Conservation (phyloP, 108 stramenopile genomes). For the Cyclotella distinguenda region DNA sequence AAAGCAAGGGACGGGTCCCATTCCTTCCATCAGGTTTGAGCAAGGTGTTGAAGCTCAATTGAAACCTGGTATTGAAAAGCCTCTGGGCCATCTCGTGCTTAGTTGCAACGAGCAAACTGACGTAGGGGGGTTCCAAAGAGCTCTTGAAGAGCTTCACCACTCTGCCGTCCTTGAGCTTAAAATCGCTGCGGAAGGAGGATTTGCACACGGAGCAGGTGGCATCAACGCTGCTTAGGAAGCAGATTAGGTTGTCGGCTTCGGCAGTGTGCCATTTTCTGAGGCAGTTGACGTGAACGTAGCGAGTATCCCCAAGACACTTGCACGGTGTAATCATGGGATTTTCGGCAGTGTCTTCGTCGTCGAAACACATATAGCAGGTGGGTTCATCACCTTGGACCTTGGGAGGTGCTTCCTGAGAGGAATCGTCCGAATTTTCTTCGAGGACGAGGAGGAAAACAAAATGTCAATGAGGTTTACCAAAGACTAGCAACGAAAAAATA, state of each 20-base stretch:
- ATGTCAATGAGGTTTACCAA: background rate
- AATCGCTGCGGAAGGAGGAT: slow-evolving; percentile 94
- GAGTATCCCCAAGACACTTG: slow-evolving; percentile 87
- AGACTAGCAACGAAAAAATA: too few relatives aligned
- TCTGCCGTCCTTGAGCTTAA: slow-evolving; percentile 88
- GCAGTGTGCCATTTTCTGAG: slow-evolving; percentile 92
- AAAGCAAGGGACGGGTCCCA: slow-evolving; percentile 82
- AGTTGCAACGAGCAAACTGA: slow-evolving; percentile 93
- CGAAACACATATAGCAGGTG: slow-evolving; percentile 98
- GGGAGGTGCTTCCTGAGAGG: slow-evolving; percentile 22
- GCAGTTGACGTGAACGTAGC: slow-evolving; percentile 86
- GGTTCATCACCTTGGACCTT: slow-evolving; percentile 58
- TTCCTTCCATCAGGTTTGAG: slow-evolving; percentile 90
- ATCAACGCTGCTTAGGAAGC: slow-evolving; percentile 92
- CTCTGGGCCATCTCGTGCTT: slow-evolving; percentile 95
- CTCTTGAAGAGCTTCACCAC: slow-evolving; percentile 90
- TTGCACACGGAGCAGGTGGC: slow-evolving; percentile 96
- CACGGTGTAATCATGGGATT: slow-evolving; percentile 89
- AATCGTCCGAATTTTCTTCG: slow-evolving; percentile 82
- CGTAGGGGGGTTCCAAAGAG: slow-evolving; percentile 93
- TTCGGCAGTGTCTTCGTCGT: slow-evolving; percentile 83
- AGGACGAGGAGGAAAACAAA: background rate
- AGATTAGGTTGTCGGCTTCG: slow-evolving; percentile 90
- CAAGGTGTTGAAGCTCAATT: slow-evolving; percentile 90
- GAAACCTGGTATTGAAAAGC: slow-evolving; percentile 95